Evolutionary conservation across 2,329 filamentous ascomycete species (phyloP).

Genomic region (Nemania sp.): DNA sequence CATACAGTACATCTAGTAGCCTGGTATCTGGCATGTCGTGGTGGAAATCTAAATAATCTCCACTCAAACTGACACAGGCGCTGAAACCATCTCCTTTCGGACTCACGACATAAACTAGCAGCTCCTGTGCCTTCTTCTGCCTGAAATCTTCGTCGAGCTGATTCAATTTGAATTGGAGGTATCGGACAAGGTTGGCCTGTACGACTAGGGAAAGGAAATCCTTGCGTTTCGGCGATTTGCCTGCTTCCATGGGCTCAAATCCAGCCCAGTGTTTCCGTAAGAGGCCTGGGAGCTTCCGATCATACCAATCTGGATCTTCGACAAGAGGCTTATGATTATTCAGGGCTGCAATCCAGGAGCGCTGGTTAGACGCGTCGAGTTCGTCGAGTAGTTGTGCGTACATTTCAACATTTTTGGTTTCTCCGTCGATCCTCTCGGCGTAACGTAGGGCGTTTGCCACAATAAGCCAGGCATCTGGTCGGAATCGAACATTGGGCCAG

Average conservation of each 20-base stretch:
- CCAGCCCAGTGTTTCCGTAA: conserved; percentile 49
- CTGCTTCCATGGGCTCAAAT: conserved; percentile 52
- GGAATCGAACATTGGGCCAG: conserved; percentile 50
- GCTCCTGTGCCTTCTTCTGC: conserved; percentile 49
- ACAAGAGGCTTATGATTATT: conserved; percentile 49
- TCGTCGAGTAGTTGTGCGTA: conserved; percentile 50
- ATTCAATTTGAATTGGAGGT: conserved; percentile 44
- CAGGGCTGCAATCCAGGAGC: conserved; percentile 46
- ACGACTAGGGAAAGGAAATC: conserved; percentile 49
- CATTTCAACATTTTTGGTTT: conserved; percentile 40
- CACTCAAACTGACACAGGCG: conserved; percentile 50
- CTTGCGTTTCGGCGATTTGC: conserved; percentile 50
- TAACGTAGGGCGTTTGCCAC: conserved; percentile 50
- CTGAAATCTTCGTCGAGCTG: conserved; percentile 36
- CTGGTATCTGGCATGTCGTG: conserved; percentile 51
- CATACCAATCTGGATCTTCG: conserved; percentile 51
- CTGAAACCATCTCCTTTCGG: conserved; percentile 51
- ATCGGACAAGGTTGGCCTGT: conserved; percentile 49
- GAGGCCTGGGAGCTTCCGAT: conserved; percentile 45
- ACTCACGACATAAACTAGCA: conserved; percentile 48
- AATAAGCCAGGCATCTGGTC: conserved; percentile 50
- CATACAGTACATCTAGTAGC: conserved; percentile 48
- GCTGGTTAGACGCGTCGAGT: conserved; percentile 47
- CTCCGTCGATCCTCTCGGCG: conserved; percentile 47
- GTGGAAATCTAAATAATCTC: conserved; percentile 51